A percentile compares a stretch with the other conserved stretches of the same genome.
Evolutionary conservation across 148 eudicot genomes (phyloP).

Genomic region (Vaccinium myrtillus): DNA sequence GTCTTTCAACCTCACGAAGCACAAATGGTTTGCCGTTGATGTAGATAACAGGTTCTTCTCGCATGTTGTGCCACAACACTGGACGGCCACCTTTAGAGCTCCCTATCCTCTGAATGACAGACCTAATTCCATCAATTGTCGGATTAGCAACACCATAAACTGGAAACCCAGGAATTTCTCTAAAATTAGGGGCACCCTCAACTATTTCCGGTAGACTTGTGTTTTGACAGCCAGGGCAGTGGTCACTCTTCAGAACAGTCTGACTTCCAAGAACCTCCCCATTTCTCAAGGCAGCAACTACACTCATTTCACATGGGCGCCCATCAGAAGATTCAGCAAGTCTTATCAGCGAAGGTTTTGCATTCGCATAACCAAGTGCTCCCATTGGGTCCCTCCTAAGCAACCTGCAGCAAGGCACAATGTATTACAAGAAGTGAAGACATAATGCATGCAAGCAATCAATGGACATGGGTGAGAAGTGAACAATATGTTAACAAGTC

Average conservation of each 20-base stretch:
- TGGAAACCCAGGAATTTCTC: conserved; percentile 92
- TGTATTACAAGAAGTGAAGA: background rate
- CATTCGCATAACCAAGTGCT: conserved; percentile 80
- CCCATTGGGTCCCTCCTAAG: conserved; percentile 97
- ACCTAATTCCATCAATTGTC: conserved; percentile 81
- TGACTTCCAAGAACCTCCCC: conserved; percentile 96
- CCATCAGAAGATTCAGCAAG: conserved; percentile 62
- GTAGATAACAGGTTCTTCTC: conserved; percentile 97
- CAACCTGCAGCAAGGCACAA: conserved; percentile 49
- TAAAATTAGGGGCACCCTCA: conserved; percentile 97
- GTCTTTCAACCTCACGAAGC: conserved; percentile 98
- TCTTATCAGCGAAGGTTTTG: conserved; percentile 41
- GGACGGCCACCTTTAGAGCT: conserved; percentile 69
- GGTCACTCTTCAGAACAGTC: conserved; percentile 94
- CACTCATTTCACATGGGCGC: conserved; percentile 84
- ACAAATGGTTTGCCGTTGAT: conserved; percentile 96
- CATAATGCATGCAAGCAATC: conserved; percentile 5
- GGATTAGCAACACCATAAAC: conserved; percentile 98
- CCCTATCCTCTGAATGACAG: conserved; percentile 81
- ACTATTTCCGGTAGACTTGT: conserved; percentile 71
- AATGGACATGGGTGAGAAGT: background rate
- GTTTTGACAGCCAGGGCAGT: conserved; percentile 95
- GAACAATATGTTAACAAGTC: background rate
- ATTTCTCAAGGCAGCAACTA: conserved; percentile 77
- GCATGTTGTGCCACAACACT: conserved; percentile 96